Percentiles rank a stretch among this genome's conserved stretches.
Evolutionary conservation across 2,329 filamentous ascomycete species (phyloP).

Genomic region (Colletotrichum sp.): DNA sequence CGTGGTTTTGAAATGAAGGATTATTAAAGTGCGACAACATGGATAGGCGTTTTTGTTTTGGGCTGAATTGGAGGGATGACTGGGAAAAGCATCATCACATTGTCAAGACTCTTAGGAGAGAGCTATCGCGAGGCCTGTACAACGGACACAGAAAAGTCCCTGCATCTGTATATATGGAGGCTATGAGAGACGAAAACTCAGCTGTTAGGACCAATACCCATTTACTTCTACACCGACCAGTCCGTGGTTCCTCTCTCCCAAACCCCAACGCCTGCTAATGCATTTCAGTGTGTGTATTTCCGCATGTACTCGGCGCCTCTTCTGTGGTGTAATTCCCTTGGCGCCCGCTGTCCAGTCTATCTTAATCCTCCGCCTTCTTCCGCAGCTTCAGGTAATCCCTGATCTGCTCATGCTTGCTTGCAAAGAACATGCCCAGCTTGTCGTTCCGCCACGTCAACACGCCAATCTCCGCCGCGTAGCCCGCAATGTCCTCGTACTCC

Average conservation of each 20-base stretch:
- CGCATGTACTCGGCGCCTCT: background rate
- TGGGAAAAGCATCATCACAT: background rate
- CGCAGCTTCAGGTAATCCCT: conserved; percentile 76
- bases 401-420: conserved; percentile 89
- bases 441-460: conserved; percentile 90
- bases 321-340: background rate
- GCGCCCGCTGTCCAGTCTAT: background rate
- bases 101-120: background rate
- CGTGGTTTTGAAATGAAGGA: background rate
- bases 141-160: background rate
- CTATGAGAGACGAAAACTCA: conserved; percentile 12
- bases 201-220: conserved; percentile 9
- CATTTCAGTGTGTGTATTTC: background rate
- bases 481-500: conserved; percentile 73
- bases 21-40: background rate
- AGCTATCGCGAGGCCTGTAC: background rate
- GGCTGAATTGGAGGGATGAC: background rate
- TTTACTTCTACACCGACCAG: conserved; percentile 8
- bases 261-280: conserved; percentile 24
- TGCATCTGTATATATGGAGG: background rate
- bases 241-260: background rate
- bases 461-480: conserved; percentile 88
- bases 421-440: conserved; percentile 83
- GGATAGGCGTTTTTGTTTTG: background rate
- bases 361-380: conserved; percentile 49